Evolutionary conservation across 106 monocot genomes (phyloP).

Genomic region (Apostasia shenzhenica): DNA sequence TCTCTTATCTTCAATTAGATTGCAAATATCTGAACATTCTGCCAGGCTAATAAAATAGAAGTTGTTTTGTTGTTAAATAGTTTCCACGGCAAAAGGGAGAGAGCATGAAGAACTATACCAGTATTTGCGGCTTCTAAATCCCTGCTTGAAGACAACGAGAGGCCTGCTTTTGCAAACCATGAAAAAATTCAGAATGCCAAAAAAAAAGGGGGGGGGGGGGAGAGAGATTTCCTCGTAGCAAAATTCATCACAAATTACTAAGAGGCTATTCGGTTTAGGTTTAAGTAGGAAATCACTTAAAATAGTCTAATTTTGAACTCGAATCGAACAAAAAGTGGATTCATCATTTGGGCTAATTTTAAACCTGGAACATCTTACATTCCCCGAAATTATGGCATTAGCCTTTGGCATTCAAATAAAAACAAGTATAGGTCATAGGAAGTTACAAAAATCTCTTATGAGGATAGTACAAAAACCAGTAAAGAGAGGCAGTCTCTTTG

Average conservation of each 20-base stretch:
- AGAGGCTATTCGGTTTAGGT: neutral
- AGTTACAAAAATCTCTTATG: too few species aligned
- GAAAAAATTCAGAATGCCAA: neutral
- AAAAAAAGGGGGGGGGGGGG: neutral
- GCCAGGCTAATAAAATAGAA: conserved; percentile 41
- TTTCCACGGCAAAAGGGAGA: neutral
- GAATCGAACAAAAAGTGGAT: too few species aligned
- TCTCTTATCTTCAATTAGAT: conserved; percentile 91
- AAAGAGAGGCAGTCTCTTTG: too few species aligned
- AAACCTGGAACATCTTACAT: too few species aligned
- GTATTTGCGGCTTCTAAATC: conserved; percentile 80
- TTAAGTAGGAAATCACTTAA: too few species aligned
- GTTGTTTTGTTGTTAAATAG: neutral
- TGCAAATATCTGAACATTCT: conserved; percentile 94
- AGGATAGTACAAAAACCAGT: too few species aligned
- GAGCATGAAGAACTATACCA: conserved; percentile 37
- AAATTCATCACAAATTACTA: neutral
- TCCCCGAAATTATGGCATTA: too few species aligned
- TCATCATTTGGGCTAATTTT: too few species aligned
- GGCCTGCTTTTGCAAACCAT: conserved; percentile 38
- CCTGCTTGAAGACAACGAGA: conserved; percentile 88
- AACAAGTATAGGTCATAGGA: too few species aligned
- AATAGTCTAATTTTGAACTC: too few species aligned
- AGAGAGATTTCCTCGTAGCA: neutral
- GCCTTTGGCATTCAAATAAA: too few species aligned